A percentile compares a stretch with the other conserved stretches of the same genome.
phyloP scores from a whole-genome alignment of 768 basidiomycete species.

The Calvatia gigantea region DNA sequence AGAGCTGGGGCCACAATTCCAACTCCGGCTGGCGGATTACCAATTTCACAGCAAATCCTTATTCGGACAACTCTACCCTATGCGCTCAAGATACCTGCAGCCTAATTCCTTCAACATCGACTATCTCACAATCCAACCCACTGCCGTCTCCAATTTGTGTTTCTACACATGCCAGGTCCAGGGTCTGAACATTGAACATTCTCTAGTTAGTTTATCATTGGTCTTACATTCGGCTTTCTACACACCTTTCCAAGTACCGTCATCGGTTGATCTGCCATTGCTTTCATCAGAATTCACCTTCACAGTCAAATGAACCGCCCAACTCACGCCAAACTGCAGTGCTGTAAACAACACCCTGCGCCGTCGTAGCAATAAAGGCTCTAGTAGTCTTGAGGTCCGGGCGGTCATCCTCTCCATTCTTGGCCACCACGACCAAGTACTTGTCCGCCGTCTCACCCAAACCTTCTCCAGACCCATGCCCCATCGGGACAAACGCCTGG shows the following conservation, averaged over 20 bases:
- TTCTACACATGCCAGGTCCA: constrained; percentile 89
- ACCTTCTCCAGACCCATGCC: constrained; percentile 47
- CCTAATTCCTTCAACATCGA: constrained; percentile 43
- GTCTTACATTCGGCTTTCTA: constrained; percentile 11
- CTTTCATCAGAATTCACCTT: constrained; percentile 2
- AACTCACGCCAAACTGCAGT: constrained; percentile 90
- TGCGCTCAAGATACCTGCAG: constrained; percentile 27
- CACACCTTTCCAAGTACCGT: constrained; percentile 70
- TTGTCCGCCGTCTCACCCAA: constrained; percentile 43
- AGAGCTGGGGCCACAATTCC: constrained; percentile 28
- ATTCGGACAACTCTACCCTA: constrained; percentile 4
- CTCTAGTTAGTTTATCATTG: constrained; percentile 16
- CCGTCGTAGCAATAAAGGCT: constrained; percentile 77
- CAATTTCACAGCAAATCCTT: constrained; percentile 26
- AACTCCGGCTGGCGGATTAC: constrained; percentile 40
- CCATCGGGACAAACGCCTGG: constrained; percentile 96
- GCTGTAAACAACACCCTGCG: constrained; percentile 86
- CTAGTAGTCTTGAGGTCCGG: constrained; percentile 74
- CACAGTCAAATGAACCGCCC: background rate
- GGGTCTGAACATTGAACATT: constrained; percentile 48
- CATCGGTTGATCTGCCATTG: constrained; percentile 82
- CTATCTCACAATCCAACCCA: constrained; percentile 80
- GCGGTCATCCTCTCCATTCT: constrained; percentile 69
- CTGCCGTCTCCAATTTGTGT: constrained; percentile 86
- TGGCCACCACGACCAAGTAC: constrained; percentile 86